These are phyloP conservation scores for Amaranthus tricolor DNA, from an alignment of 179 eudicot genomes.

Conservation along the genomic window DNA sequence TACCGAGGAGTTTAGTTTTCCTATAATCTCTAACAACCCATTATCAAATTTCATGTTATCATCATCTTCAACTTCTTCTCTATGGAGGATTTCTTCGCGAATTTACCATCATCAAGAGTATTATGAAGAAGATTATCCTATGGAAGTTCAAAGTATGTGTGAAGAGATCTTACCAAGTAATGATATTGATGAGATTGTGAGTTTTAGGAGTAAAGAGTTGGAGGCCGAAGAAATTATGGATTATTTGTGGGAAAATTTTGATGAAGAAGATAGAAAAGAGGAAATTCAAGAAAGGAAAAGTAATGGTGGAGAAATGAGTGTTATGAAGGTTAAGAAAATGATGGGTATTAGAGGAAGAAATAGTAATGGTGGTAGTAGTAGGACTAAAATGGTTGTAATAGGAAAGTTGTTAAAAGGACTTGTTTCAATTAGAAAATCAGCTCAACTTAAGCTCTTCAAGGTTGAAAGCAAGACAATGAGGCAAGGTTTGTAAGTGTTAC, in stretches of 20 bases:
- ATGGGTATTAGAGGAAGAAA: constrained; percentile 9
- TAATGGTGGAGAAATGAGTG: constrained; percentile 20
- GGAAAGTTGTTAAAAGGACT: constrained; percentile 29
- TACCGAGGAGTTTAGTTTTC: constrained; percentile 39
- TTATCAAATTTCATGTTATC: constrained; percentile 24
- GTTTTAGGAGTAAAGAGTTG: constrained; percentile 25
- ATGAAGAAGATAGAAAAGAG: constrained; percentile 25
- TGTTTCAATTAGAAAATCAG: constrained; percentile 26
- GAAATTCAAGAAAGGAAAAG: neutral
- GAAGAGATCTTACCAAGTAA: constrained; percentile 20
- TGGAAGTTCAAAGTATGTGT: constrained; percentile 31
- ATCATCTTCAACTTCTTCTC: constrained; percentile 24
- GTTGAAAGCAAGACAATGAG: constrained; percentile 18
- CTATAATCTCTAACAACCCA: constrained; percentile 28
- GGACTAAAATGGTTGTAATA: constrained; percentile 20
- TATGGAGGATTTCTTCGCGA: constrained; percentile 38
- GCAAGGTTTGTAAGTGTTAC: neutral
- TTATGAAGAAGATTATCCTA: constrained; percentile 6
- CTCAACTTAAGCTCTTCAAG: constrained; percentile 18
- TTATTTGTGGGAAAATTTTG: constrained; percentile 42
- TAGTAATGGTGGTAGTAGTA: constrained; percentile 1
- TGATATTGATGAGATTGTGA: constrained; percentile 16
- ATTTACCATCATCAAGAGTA: constrained; percentile 35
- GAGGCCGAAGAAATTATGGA: constrained; percentile 40
- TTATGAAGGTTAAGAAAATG: constrained; percentile 11